A percentile compares a stretch with the other conserved stretches of the same genome.
Evolutionary conservation across 2,329 filamentous ascomycete species (phyloP).

Genomic region (Dryadomyces quercus-mongolicae): DNA sequence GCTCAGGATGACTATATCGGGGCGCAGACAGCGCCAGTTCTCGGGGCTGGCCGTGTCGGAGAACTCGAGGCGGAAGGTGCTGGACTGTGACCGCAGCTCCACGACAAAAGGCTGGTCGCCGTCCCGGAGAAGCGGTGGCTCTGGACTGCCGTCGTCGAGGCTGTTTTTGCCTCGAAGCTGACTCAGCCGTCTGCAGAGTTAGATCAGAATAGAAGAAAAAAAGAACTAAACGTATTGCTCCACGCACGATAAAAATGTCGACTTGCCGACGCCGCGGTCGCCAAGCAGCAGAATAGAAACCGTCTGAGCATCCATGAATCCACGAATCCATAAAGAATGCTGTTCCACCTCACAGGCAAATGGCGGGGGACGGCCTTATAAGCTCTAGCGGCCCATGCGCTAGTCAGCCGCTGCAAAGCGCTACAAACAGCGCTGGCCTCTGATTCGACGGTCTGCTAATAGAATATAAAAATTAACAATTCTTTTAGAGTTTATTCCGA

Average conservation of each 20-base stretch:
- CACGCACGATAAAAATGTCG: conserved; percentile 48
- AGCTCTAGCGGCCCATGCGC: too few species aligned
- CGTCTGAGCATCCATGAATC: conserved; percentile 1
- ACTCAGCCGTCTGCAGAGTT: conserved; percentile 35
- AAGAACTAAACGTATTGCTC: not conserved
- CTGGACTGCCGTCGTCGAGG: conserved; percentile 23
- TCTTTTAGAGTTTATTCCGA: too few species aligned
- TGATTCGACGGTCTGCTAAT: too few species aligned
- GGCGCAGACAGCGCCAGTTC: conserved; percentile 45
- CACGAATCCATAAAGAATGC: too few species aligned
- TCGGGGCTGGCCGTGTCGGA: conserved; percentile 47
- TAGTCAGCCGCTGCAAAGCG: too few species aligned
- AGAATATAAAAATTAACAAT: too few species aligned
- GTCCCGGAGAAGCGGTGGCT: conserved; percentile 40
- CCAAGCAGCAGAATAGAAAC: conserved; percentile 43
- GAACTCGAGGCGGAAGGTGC: conserved; percentile 43
- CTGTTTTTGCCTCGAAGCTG: conserved; percentile 19
- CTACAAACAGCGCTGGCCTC: too few species aligned
- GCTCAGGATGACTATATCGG: conserved; percentile 46
- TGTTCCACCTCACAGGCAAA: too few species aligned
- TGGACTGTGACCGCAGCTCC: conserved; percentile 34
- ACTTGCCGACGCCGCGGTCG: conserved; percentile 47
- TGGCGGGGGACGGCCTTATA: too few species aligned
- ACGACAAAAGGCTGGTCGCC: conserved; percentile 50
- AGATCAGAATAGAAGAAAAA: not conserved